These are phyloP conservation scores for Gypsophila paniculata DNA, from an alignment of 179 eudicot genomes.

Conservation along the genomic window DNA sequence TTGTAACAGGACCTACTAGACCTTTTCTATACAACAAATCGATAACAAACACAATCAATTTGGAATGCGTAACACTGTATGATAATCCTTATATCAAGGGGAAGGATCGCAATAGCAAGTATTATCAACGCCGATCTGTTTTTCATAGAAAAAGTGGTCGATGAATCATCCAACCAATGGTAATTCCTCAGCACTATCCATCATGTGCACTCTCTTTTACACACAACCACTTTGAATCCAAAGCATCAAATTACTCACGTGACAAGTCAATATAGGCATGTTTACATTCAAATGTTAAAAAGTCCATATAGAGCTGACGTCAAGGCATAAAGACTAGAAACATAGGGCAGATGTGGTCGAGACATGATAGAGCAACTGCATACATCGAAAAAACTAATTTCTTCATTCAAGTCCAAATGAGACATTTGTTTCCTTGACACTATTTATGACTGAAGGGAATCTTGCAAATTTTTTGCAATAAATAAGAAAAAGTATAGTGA, in stretches of 20 bases:
- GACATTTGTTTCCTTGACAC: no score
- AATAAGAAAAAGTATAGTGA: no score
- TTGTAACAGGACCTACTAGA: not conserved
- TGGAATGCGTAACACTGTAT: not conserved
- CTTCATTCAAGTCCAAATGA: no score
- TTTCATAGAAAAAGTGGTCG: not conserved
- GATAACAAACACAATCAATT: not conserved
- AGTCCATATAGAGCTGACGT: not conserved
- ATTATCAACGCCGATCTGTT: not conserved
- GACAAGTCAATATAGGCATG: not conserved
- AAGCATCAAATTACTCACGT: not conserved
- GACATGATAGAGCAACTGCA: not conserved
- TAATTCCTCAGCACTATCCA: not conserved
- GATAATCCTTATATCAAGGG: not conserved
- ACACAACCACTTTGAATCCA: not conserved
- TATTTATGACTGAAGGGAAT: no score
- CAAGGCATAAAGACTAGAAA: not conserved
- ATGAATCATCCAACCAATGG: not conserved
- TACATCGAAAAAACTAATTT: not conserved
- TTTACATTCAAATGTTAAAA: slow-evolving; percentile 5
- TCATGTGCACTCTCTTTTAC: not conserved
- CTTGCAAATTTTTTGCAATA: no score
- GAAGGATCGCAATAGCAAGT: not conserved
- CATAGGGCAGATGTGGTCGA: not conserved
- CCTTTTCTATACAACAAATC: not conserved